Conservation (phyloP, 352 stramenopile species). For the Globisporangium perplexum region DNA sequence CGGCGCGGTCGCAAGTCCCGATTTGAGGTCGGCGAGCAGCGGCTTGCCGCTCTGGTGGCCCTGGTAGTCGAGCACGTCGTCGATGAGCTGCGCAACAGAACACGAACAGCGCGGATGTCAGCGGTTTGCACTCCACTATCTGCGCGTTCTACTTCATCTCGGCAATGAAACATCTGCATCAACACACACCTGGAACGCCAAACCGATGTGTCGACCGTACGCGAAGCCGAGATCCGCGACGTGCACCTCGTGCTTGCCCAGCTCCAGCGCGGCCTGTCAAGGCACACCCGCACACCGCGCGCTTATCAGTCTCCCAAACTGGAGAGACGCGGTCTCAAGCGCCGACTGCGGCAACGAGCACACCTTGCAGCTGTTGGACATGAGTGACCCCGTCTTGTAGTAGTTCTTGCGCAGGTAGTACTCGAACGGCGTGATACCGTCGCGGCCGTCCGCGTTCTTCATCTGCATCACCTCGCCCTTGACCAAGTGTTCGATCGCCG, state of each 20-base stretch:
- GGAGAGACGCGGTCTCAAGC: too few species aligned
- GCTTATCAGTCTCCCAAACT: not conserved
- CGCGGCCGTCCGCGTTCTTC: slow-evolving; percentile 75
- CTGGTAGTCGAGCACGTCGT: slow-evolving; percentile 99
- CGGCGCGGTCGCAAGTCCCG: slow-evolving; percentile 95
- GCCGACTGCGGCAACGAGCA: too few species aligned
- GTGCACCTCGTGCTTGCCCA: slow-evolving; percentile 88
- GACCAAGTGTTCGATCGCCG: slow-evolving; percentile 98
- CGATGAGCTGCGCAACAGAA: slow-evolving; percentile 76
- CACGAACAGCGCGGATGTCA: not conserved
- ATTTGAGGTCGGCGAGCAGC: slow-evolving; percentile 92
- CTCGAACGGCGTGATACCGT: slow-evolving; percentile 86
- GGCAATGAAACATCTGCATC: not conserved
- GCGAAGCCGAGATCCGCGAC: slow-evolving; percentile 88
- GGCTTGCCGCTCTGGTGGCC: slow-evolving; percentile 93
- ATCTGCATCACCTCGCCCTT: slow-evolving; percentile 99
- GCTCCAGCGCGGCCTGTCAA: slow-evolving; percentile 78
- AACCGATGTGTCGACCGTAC: slow-evolving; percentile 97
- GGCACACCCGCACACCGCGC: not conserved
- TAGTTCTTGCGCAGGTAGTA: slow-evolving; percentile 99
- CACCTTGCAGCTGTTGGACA: slow-evolving; percentile 95
- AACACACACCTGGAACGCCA: slow-evolving; percentile 93
- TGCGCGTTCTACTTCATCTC: not conserved
- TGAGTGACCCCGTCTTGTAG: slow-evolving; percentile 99
- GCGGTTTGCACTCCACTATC: not conserved